Evolutionary conservation across 2,329 filamentous ascomycete species (phyloP).

Genomic region (Trichoderma simmonsii): DNA sequence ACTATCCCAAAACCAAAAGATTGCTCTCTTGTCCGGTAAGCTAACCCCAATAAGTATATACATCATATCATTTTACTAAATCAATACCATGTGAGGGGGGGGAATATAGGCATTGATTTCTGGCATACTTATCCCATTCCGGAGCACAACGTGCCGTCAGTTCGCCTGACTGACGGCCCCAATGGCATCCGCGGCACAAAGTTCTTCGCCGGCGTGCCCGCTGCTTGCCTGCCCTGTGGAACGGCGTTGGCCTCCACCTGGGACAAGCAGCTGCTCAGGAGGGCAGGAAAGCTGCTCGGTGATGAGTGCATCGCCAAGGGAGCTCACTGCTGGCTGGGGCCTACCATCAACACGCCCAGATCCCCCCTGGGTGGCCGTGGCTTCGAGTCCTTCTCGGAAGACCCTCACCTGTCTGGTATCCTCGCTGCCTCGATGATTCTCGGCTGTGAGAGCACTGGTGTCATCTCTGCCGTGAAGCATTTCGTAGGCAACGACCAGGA

Average conservation of each 20-base stretch:
- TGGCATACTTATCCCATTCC: constrained; percentile 3
- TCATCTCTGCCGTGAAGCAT: background rate
- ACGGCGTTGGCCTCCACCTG: background rate
- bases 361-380: background rate
- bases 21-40: constrained; percentile 1
- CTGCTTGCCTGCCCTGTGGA: background rate
- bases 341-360: constrained; percentile 3
- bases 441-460: background rate
- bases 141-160: background rate
- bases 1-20: background rate
- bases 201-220: constrained; percentile 2
- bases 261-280: background rate
- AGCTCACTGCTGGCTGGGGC: background rate
- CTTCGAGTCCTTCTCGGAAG: constrained; percentile 5
- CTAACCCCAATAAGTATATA: background rate
- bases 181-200: constrained; percentile 8
- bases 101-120: background rate
- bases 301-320: constrained; percentile 10
- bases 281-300: background rate
- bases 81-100: background rate
- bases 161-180: background rate
- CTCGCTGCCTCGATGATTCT: background rate
- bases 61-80: background rate
- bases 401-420: background rate
- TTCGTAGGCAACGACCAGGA: constrained; percentile 7